Evolutionary conservation across 805 yeast genomes (phyloP), one percentile per base, ranked within the genome.

Genomic region (Barnettozyma salicaria): DNA sequence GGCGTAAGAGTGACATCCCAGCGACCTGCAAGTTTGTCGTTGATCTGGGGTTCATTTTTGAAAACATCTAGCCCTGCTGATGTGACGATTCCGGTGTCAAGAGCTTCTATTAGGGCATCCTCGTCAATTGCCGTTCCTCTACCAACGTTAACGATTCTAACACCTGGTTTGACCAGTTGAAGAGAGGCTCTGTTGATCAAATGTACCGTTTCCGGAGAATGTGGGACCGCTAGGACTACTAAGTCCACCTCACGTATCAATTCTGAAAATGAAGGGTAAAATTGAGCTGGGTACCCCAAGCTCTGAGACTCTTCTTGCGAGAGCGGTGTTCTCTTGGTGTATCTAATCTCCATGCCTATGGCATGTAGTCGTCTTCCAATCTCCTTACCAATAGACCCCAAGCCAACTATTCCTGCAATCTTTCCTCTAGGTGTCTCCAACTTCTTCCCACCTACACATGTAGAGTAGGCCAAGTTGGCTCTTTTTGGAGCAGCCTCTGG

Each of bases 51-150:
- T 56, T 84, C 95, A 18, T 72, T 56, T 41, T 72, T 76, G 55
- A 63, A 81, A 5, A 84, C 95, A 50, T 84, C 95, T 22, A 81
- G 54, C 0, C 90, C 92, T 7, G 79, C 85, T 52, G 78, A 73
- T 7, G 70, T 58, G 3, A 84, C 66, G 36, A 76, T 70, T 1
- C 85, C 86, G 7, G 67, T 48, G 39, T 76, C 65, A 36, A 84
- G 62, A 0, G 80, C 89, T 5, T 61, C 66, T 9, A 81, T 63
- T 32, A 83, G 58, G 3, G 76, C 88, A n/a, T 70, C 65, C 48
- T 79, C 87, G 47, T 82, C 76, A 42, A 84, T 68, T 24, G 82
- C 72, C 3, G 70, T 49, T 2, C 94, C 95, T 42, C 95, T 65
- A 2, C 94, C 94, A 28, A 84, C 76, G 51, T 84, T 84, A 32